These are phyloP conservation scores for Dipodascus geniculatus DNA, from an alignment of 805 yeast genomes.

Conservation along the genomic window DNA sequence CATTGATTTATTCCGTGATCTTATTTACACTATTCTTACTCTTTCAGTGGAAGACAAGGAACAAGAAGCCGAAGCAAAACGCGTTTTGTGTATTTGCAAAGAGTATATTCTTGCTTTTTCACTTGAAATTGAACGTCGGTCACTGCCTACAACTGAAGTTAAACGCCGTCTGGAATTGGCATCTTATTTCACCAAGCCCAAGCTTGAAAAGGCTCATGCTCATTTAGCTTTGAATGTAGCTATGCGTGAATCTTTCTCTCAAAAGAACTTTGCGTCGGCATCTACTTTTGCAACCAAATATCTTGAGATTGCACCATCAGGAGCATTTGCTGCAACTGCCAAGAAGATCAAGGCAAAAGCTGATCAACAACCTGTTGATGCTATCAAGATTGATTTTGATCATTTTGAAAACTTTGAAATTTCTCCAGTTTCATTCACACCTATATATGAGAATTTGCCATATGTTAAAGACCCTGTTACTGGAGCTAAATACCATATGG, in stretches of 20 bases:
- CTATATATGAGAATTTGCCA: slow-evolving; percentile 71
- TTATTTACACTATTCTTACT: slow-evolving; percentile 64
- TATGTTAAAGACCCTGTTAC: slow-evolving; percentile 69
- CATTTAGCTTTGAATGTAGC: slow-evolving; percentile 90
- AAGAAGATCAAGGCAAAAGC: slow-evolving; percentile 69
- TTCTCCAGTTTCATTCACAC: slow-evolving; percentile 79
- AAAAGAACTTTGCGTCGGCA: slow-evolving; percentile 80
- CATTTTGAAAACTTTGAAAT: slow-evolving; percentile 84
- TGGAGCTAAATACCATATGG: slow-evolving; percentile 74
- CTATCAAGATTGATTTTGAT: slow-evolving; percentile 83
- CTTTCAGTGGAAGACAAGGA: slow-evolving; percentile 60
- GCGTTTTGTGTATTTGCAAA: slow-evolving; percentile 60
- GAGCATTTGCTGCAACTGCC: slow-evolving; percentile 71
- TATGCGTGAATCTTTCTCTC: slow-evolving; percentile 80
- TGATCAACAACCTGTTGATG: slow-evolving; percentile 73
- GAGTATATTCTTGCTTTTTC: slow-evolving; percentile 89
- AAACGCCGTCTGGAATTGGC: slow-evolving; percentile 90
- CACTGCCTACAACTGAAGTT: slow-evolving; percentile 48
- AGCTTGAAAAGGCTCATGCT: slow-evolving; percentile 72
- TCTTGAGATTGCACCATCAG: slow-evolving; percentile 44
- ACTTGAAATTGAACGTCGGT: slow-evolving; percentile 81
- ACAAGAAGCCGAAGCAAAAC: slow-evolving; percentile 65
- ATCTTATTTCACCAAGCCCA: slow-evolving; percentile 83
- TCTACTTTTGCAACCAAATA: slow-evolving; percentile 82
- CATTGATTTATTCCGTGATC: slow-evolving; percentile 62